Percentiles rank a stretch among this genome's conserved stretches.
phyloP scores from a whole-genome alignment of 192 early-diverging fungal genomes.

The Nowakowskiella sp. region DNA sequence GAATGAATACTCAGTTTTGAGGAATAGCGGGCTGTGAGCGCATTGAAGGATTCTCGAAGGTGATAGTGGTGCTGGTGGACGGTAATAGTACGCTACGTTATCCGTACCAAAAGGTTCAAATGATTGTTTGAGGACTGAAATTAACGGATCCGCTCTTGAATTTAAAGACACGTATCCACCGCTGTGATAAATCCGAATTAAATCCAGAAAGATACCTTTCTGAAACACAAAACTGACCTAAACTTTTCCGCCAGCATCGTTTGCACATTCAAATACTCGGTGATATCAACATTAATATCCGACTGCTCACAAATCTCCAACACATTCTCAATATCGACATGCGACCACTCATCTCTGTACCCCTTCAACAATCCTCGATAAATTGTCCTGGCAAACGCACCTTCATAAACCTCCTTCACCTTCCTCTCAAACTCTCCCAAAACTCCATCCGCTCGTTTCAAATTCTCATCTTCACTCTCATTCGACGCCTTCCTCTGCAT shows the following conservation, averaged over 20 bases:
- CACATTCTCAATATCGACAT: conserved; percentile 16
- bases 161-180: no score
- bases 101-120: conserved; percentile 42
- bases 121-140: conserved; percentile 47
- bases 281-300: conserved; percentile 33
- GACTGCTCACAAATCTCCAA: neutral
- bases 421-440: no score
- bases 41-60: conserved; percentile 15
- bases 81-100: conserved; percentile 59
- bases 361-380: no score
- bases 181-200: no score
- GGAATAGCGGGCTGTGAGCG: conserved; percentile 62
- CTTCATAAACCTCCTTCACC: no score
- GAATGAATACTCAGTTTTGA: conserved; percentile 60
- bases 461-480: no score
- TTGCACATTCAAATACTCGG: conserved; percentile 29
- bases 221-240: conserved; percentile 10
- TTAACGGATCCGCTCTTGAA: no score
- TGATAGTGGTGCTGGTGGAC: conserved; percentile 22
- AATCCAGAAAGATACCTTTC: no score
- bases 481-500: no score
- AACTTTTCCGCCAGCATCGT: neutral
- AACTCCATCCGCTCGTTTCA: no score
- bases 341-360: no score
- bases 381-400: no score